These are phyloP conservation scores for Vitis labrusca DNA, from an alignment of 164 flowering plant genomes.

Conservation along the genomic window DNA sequence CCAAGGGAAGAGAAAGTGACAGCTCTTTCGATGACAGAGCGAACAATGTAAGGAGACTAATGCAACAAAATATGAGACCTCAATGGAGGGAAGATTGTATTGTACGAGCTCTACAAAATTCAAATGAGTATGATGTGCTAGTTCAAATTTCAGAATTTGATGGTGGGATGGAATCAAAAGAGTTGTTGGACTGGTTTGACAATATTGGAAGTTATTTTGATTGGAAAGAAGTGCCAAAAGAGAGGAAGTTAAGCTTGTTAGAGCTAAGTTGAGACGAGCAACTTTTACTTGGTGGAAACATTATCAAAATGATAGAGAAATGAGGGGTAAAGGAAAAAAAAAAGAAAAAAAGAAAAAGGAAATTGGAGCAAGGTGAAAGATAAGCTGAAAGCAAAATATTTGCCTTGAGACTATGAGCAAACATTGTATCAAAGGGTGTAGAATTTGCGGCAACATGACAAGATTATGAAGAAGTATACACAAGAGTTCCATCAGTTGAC, in stretches of 20 bases:
- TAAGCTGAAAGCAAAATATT: neutral
- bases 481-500: neutral
- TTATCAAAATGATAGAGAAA: neutral
- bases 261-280: neutral
- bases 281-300: neutral
- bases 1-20: neutral
- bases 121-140: constrained; percentile 1
- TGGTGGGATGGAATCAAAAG: neutral
- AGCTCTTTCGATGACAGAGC: neutral
- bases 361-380: neutral
- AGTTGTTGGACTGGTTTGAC: neutral
- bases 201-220: neutral
- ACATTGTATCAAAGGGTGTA: neutral
- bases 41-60: neutral
- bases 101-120: neutral
- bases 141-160: neutral
- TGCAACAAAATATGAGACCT: neutral
- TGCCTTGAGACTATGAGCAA: neutral
- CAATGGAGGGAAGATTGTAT: constrained; percentile 1
- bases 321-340: neutral
- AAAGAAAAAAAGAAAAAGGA: too few species aligned
- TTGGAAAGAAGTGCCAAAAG: neutral
- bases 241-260: neutral
- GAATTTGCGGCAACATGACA: neutral
- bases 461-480: neutral